A percentile compares a stretch with the other conserved stretches of the same genome.
phyloP scores from a whole-genome alignment of 495 filamentous ascomycete genomes.

The Glonium stellatum region DNA sequence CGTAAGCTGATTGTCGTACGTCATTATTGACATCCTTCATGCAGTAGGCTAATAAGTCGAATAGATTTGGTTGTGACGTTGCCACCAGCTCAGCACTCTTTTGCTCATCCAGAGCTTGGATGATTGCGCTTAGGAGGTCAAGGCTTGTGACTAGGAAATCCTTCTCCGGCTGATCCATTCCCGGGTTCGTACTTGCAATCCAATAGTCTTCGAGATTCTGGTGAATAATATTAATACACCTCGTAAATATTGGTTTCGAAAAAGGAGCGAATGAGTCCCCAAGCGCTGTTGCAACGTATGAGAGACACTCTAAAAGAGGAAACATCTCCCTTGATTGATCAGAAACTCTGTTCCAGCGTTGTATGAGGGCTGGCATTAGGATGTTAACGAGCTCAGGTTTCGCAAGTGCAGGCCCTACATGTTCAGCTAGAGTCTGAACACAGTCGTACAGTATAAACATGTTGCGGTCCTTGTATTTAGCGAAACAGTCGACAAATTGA shows the following conservation, averaged over 20 bases:
- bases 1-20: constrained; percentile 93
- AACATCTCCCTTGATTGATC: constrained; percentile 93
- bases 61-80: constrained; percentile 72
- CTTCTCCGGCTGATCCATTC: constrained; percentile 80
- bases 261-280: constrained; percentile 76
- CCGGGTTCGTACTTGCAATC: constrained; percentile 52
- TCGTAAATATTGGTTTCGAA: constrained; percentile 71
- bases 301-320: constrained; percentile 87
- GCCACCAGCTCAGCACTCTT: constrained; percentile 70
- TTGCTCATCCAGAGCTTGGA: constrained; percentile 75
- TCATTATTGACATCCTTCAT: constrained; percentile 91
- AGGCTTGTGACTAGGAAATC: constrained; percentile 96
- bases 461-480: constrained; percentile 94
- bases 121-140: constrained; percentile 87
- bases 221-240: constrained; percentile 87
- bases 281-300: constrained; percentile 85
- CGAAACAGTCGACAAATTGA: constrained; percentile 89
- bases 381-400: constrained; percentile 70
- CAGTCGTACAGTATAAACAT: constrained; percentile 99
- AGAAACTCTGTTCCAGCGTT: constrained; percentile 76
- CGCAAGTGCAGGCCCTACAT: constrained; percentile 72
- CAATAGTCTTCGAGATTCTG: constrained; percentile 75
- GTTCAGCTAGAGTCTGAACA: constrained; percentile 92
- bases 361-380: constrained; percentile 91
- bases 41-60: constrained; percentile 81